Conservation (phyloP, 306 rosid genomes). For the Casuarina glauca region DNA sequence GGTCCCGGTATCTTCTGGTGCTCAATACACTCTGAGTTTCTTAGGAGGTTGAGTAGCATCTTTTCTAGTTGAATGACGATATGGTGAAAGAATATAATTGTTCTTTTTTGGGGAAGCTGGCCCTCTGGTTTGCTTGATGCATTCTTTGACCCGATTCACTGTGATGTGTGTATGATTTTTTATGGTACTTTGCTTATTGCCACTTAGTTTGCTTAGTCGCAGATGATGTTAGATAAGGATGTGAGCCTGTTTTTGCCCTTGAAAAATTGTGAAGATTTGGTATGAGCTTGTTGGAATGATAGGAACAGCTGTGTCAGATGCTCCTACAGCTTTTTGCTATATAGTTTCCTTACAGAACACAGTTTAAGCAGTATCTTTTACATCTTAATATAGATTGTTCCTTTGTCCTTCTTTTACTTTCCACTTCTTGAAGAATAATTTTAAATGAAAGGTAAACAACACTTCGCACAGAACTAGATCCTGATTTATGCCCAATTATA, state of each 20-base stretch:
- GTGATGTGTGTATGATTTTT: neutral
- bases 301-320: neutral
- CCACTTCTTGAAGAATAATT: too few species aligned
- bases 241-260: neutral
- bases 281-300: neutral
- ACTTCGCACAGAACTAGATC: neutral
- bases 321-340: neutral
- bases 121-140: neutral
- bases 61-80: neutral
- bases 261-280: neutral
- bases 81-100: neutral
- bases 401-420: neutral
- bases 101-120: neutral
- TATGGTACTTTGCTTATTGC: neutral
- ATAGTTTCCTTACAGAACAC: neutral
- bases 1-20: neutral
- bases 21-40: neutral
- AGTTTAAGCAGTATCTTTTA: neutral
- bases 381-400: neutral
- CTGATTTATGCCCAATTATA: neutral
- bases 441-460: too few species aligned
- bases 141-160: neutral
- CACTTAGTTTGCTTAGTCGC: neutral
- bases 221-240: conserved; percentile 2
- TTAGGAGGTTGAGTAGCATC: neutral